Base-by-base conservation (phyloP, 2,329 filamentous ascomycete species). In the Chrysosporium keratinophilum region DNA sequence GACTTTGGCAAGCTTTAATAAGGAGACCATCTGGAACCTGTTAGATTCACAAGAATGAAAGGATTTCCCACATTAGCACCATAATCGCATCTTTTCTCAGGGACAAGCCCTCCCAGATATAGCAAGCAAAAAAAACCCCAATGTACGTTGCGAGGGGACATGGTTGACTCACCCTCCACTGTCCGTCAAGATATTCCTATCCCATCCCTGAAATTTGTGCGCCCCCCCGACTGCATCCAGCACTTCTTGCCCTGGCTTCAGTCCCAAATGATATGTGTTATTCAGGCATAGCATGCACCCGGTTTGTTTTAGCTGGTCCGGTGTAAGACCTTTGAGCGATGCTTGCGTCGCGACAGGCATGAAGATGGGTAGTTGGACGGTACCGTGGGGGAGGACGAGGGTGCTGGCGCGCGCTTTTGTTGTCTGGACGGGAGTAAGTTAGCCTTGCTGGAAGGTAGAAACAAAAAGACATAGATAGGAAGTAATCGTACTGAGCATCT, bases 271-370 rank as follows among this genome's bases (percentile, higher is more conserved):
- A 66, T 98, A 98, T 11, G 93, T 98, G 71, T 98, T 98, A 74
- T 98, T 98, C 59, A 98, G 75, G 69, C 93, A 98, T 41, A 98
- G 74, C 55, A 87, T 82, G 65, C 94, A 98, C 42, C 87, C 83
- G 0, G 90, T 94, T 52, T 88, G 84, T 63, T 93, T 90, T 1
- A 98, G 77, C 66, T 98, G 93, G 60, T 91, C 84, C 1, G 91
- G 89, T 0, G 93, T 97, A 54, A 98, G 73, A 42, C 93, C 93
- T 68, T 98, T 98, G 39, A 98, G 77, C 0, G 91, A 95, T 0
- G 88, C 93, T 71, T 98, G 93, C 0, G 93, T 98, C 31, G 93
- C 93, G 42, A 98, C 93, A 14, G 93, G 93, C 93, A 98, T 98
- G 71, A 98, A 98, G 55, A 97, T 83, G 6, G 94, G 93, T 31